These are phyloP conservation scores for Amylostereum chailletii DNA, from an alignment of 1,284 basidiomycete genomes.

Conservation along the genomic window DNA sequence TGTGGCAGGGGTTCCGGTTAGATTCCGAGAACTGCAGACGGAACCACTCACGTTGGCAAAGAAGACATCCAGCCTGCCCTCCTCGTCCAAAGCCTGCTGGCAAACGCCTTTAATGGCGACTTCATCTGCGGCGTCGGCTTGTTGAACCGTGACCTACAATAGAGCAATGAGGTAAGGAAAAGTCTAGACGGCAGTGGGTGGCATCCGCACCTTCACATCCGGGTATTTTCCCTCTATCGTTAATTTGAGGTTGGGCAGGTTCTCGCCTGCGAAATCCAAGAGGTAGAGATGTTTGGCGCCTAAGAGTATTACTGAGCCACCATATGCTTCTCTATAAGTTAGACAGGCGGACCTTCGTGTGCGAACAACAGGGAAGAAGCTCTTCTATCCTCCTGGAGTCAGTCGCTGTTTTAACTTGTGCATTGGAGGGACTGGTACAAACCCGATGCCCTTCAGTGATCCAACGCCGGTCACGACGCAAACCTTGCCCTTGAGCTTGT, in stretches of 20 bases:
- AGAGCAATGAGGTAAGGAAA: conserved; percentile 5
- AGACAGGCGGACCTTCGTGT: conserved; percentile 55
- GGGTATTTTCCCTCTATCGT: conserved; percentile 65
- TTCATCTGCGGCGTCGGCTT: conserved; percentile 82
- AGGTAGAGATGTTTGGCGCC: conserved; percentile 82
- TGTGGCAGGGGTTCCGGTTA: conserved; percentile 17
- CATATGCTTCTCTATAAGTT: conserved; percentile 3
- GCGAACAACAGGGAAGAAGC: conserved; percentile 72
- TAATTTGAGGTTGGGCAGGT: conserved; percentile 65
- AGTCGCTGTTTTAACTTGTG: too few relatives aligned
- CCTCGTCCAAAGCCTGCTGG: conserved; percentile 66
- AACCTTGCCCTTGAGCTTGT: conserved; percentile 72
- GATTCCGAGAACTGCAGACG: background rate
- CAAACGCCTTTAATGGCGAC: conserved; percentile 63
- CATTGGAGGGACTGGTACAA: conserved; percentile 13
- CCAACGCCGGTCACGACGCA: conserved; percentile 86
- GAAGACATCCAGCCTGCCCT: conserved; percentile 86
- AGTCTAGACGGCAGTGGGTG: background rate
- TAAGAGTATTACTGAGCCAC: conserved; percentile 21
- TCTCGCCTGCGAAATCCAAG: conserved; percentile 66
- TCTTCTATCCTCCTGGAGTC: conserved; percentile 36
- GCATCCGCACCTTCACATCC: conserved; percentile 62
- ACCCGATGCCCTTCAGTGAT: conserved; percentile 82
- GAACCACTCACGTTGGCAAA: conserved; percentile 74
- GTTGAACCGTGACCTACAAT: conserved; percentile 57